Percentiles rank a stretch among this genome's conserved stretches.
phyloP scores from a whole-genome alignment of 345 rosid species.

The Syzygium grande region DNA sequence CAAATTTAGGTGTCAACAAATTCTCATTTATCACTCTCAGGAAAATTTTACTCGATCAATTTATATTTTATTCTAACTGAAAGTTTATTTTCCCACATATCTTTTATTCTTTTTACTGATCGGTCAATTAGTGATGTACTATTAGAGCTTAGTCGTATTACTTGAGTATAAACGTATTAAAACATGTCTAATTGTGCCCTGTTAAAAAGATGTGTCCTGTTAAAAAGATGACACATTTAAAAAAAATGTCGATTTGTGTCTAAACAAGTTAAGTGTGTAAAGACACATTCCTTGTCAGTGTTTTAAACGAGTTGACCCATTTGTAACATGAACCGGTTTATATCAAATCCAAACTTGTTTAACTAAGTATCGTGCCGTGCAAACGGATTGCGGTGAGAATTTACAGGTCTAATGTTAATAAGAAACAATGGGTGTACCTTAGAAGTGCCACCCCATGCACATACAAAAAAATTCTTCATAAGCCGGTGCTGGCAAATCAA shows the following conservation, averaged over 20 bases:
- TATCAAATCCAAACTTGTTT: background rate
- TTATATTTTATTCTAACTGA: background rate
- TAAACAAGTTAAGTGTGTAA: background rate
- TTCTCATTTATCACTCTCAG: background rate
- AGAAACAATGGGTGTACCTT: background rate
- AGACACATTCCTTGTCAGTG: rapidly evolving
- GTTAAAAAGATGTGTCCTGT: background rate
- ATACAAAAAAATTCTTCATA: background rate
- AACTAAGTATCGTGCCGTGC: background rate
- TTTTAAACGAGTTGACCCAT: background rate
- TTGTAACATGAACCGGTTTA: background rate
- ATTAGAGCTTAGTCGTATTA: background rate
- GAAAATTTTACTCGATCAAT: background rate
- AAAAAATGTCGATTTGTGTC: background rate
- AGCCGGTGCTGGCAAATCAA: background rate
- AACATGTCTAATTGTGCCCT: background rate
- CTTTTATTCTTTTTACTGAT: background rate
- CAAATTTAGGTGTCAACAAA: background rate
- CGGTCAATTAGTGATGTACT: background rate
- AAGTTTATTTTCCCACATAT: background rate
- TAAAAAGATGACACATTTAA: background rate
- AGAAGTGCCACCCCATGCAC: background rate
- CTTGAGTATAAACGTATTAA: background rate
- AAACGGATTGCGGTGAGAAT: background rate
- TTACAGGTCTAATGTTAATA: background rate